Percentiles rank a stretch among this genome's conserved stretches.
phyloP scores from a whole-genome alignment of 2,329 filamentous ascomycete species.

The Aspergillus texensis region DNA sequence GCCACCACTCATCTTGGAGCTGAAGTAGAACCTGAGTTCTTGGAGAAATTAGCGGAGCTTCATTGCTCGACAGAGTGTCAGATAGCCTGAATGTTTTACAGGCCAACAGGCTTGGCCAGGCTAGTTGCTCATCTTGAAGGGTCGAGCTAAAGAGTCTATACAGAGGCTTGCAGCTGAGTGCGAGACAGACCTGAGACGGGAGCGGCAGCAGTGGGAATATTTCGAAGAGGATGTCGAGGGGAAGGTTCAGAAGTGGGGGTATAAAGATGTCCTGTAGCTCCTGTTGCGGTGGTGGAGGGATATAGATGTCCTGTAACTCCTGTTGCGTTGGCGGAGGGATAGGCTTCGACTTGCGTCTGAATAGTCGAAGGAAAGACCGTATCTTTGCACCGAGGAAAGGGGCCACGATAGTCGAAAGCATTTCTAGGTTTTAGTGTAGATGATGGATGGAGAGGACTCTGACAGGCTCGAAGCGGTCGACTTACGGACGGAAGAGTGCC shows the following conservation, averaged over 20 bases:
- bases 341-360: neutral
- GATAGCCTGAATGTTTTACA: neutral
- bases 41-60: neutral
- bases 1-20: slow-evolving; percentile 2
- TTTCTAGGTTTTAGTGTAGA: neutral
- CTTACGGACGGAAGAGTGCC: neutral
- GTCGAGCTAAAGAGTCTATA: slow-evolving; percentile 1
- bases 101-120: slow-evolving; percentile 3
- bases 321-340: neutral
- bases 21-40: slow-evolving; percentile 1
- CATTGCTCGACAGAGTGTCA: too few relatives aligned
- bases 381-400: neutral
- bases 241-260: neutral
- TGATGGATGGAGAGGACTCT: neutral
- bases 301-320: neutral
- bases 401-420: neutral
- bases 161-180: slow-evolving; percentile 8
- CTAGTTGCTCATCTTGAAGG: neutral
- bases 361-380: neutral
- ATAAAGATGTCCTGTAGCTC: too few relatives aligned
- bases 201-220: slow-evolving; percentile 7
- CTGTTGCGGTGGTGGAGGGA: too few relatives aligned
- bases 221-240: slow-evolving; percentile 1
- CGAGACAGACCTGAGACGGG: slow-evolving; percentile 4
- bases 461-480: neutral